phyloP scores from a whole-genome alignment of 2,329 filamentous ascomycete species.

The Nothopassalora personata region DNA sequence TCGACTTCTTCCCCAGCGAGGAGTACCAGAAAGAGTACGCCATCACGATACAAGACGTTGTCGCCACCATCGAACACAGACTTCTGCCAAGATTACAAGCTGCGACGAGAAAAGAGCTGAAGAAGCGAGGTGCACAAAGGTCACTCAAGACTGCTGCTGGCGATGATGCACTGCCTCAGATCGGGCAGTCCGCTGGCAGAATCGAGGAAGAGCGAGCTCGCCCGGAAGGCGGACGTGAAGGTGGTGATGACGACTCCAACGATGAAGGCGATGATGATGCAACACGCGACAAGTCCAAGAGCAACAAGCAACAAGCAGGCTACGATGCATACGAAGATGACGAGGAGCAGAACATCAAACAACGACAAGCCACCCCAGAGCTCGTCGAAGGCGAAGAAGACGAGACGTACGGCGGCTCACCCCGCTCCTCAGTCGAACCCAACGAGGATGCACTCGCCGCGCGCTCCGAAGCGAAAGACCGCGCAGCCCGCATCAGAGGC shows the following conservation, averaged over 20 bases:
- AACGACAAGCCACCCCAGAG: conserved; percentile 24
- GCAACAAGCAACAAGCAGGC: conserved; percentile 73
- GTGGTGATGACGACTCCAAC: conserved; percentile 66
- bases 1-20: conserved; percentile 76
- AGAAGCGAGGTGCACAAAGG: conserved; percentile 64
- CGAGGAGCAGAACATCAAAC: conserved; percentile 70
- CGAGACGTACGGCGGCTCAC: conserved; percentile 46
- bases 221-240: conserved; percentile 44
- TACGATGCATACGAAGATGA: conserved; percentile 93
- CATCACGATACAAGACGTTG: conserved; percentile 71
- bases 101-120: conserved; percentile 69
- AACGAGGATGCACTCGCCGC: conserved; percentile 24
- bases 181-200: conserved; percentile 59
- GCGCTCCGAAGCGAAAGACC: conserved; percentile 42
- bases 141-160: conserved; percentile 45
- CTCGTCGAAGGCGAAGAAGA: conserved; percentile 54
- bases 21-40: conserved; percentile 86
- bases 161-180: conserved; percentile 65
- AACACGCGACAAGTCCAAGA: conserved; percentile 65
- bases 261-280: conserved; percentile 51
- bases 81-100: conserved; percentile 68
- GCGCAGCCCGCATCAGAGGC: conserved; percentile 60
- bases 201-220: conserved; percentile 47
- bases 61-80: conserved; percentile 71
- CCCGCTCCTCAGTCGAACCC: conserved; percentile 33